These are phyloP conservation scores for Torulaspora pretoriensis DNA, from an alignment of 1,139 yeast species.

Conservation along the genomic window DNA sequence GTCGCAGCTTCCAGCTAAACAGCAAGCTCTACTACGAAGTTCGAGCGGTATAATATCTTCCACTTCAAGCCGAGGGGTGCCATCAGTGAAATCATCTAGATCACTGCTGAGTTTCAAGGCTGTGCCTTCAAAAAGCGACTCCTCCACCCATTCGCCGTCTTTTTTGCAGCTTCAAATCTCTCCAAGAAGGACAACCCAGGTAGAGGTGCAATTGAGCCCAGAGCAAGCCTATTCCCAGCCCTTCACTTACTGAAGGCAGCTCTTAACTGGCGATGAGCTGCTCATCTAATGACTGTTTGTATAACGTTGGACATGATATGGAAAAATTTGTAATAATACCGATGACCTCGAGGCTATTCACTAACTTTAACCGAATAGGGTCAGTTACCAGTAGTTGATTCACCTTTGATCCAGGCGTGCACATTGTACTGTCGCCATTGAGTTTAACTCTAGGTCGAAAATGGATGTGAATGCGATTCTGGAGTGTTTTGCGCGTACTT, in stretches of 20 bases:
- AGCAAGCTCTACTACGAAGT: neutral
- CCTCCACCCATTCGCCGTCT: slow-evolving; percentile 11
- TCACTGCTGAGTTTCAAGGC: slow-evolving; percentile 12
- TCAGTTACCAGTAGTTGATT: no score
- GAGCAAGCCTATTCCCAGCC: slow-evolving; percentile 35
- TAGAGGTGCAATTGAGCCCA: slow-evolving; percentile 24
- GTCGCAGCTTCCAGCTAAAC: neutral
- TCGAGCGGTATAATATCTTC: slow-evolving; percentile 3
- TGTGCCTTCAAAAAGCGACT: slow-evolving; percentile 7
- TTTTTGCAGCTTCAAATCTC: slow-evolving; percentile 23
- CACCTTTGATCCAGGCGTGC: neutral
- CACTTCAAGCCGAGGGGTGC: slow-evolving; percentile 1
- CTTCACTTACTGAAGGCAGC: slow-evolving; percentile 15
- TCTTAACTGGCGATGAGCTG: slow-evolving; percentile 1
- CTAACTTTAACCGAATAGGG: no score
- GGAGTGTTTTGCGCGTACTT: slow-evolving; percentile 77
- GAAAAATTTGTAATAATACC: slow-evolving; percentile 5
- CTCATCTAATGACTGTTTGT: slow-evolving; percentile 4
- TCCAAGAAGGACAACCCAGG: slow-evolving; percentile 22
- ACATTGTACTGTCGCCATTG: neutral
- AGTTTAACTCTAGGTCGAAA: neutral
- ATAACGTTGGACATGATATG: slow-evolving; percentile 8
- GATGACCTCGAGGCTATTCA: neutral
- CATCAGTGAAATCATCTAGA: slow-evolving; percentile 9
- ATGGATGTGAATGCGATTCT: slow-evolving; percentile 70